phyloP scores from a whole-genome alignment of 192 early-diverging fungal genomes.

The Phycomyces nitens region DNA sequence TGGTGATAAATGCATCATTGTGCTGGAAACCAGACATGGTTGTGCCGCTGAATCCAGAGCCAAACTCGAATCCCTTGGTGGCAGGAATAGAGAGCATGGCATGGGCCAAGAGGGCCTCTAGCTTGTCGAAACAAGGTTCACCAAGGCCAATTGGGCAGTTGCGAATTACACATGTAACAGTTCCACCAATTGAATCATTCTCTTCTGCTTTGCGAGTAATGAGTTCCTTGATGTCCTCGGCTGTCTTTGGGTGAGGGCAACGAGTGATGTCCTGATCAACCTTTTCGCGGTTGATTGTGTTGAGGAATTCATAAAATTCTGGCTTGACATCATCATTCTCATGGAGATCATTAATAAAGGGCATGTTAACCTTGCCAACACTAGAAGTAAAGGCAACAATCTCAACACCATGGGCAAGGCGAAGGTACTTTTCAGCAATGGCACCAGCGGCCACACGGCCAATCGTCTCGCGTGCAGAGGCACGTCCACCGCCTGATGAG shows the following conservation, averaged over 20 bases:
- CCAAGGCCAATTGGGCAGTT: constrained; percentile 89
- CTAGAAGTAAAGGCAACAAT: constrained; percentile 93
- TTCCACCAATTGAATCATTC: constrained; percentile 93
- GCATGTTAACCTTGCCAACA: constrained; percentile 81
- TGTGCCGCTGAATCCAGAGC: constrained; percentile 89
- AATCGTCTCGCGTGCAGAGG: constrained; percentile 94
- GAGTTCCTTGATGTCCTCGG: constrained; percentile 78
- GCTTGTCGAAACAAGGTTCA: constrained; percentile 98
- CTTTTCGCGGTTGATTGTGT: constrained; percentile 61
- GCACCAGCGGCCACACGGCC: constrained; percentile 94
- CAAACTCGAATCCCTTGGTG: constrained; percentile 98
- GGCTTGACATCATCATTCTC: constrained; percentile 40
- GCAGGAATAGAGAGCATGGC: constrained; percentile 99
- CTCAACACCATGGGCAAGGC: constrained; percentile 76
- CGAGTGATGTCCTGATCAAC: constrained; percentile 86
- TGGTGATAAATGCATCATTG: constrained; percentile 86
- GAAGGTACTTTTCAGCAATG: constrained; percentile 97
- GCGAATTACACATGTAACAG: constrained; percentile 93
- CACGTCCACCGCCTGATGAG: constrained; percentile 88
- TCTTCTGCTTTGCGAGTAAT: constrained; percentile 77
- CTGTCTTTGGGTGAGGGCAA: constrained; percentile 77
- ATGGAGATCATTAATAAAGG: constrained; percentile 49
- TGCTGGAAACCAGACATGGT: constrained; percentile 84
- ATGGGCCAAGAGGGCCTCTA: constrained; percentile 93
- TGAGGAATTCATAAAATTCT: constrained; percentile 65